Base-by-base conservation (phyloP, 257 asterid species). In the Pogostemon cablin region DNA sequence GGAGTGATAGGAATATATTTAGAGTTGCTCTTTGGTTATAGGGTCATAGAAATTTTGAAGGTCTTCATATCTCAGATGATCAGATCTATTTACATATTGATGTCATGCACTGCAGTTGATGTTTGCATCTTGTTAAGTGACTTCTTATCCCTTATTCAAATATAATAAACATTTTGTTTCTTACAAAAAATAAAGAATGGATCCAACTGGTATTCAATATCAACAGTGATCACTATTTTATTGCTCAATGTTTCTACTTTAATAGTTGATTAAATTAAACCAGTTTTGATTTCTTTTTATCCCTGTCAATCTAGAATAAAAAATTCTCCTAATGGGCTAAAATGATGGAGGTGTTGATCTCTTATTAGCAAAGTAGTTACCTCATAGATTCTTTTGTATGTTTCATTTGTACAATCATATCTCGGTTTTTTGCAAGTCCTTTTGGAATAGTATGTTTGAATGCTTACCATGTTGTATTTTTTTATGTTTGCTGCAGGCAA, bases 401-500 rank as follows among this genome's bases (percentile, higher is more conserved):
- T 20, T 48, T 75, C 49, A 32, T 39, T 55, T 46, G 55, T 46
- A 44, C 40, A 38, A 43, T 2, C 15, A 37, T 17, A 11, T 4
- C 58, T 50, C 44, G 9, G 5, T 9, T 20, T 47, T 69, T 53
- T 60, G 38, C n/a, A 55, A 61, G 71, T 37, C 15, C 32, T 6
- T 66, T 56, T 25, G 46, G 46, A 70, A 53, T 57, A 71, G 32
- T 25, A 25, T 25, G 32, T 25, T 25, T 25, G 32, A 25, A 35
- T 47, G 5, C 57, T 37, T 70, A 68, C 58, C 50, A 71, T 76
- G 50, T 62, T 61, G 64, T 25, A 25, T 25, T 25, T 25, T 76
- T 73, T 62, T 40, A 40, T 80, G 72, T 69, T 62, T 75, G 35
- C 73, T 82, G 88, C 96, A 93, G 99, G 79, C 66, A 91, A 93